Conservation (phyloP, 1,284 basidiomycete genomes). For the Phylloboletellus chloephorus region DNA sequence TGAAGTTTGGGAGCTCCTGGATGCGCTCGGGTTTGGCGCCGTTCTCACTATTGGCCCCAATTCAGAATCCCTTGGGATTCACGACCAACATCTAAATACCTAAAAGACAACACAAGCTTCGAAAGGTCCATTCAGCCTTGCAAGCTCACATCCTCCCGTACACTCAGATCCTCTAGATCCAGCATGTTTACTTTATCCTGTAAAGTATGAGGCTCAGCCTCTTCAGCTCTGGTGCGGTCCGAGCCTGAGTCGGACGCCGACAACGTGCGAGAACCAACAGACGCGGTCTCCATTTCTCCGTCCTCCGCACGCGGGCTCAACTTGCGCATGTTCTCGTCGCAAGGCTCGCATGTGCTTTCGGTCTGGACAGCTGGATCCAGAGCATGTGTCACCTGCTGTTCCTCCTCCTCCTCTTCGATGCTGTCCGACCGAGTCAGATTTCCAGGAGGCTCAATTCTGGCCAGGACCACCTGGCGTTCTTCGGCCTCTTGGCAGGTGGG, state of each 20-base stretch:
- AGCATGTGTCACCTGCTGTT: conserved; percentile 10
- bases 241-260: conserved; percentile 23
- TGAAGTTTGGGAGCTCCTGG: neutral
- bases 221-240: conserved; percentile 24
- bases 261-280: conserved; percentile 25
- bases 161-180: conserved; percentile 27
- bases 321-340: conserved; percentile 3
- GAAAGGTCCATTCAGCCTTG: conserved; percentile 4
- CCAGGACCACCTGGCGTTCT: conserved; percentile 19
- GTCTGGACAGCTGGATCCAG: conserved; percentile 4
- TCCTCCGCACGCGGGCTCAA: conserved; percentile 14
- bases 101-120: conserved; percentile 12
- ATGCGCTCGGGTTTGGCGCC: no score
- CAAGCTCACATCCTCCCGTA: conserved; percentile 16
- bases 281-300: conserved; percentile 20
- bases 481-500: conserved; percentile 10
- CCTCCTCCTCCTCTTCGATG: conserved; percentile 29
- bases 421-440: conserved; percentile 31
- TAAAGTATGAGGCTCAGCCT: conserved; percentile 23
- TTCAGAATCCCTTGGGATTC: no score
- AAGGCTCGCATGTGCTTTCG: conserved; percentile 5
- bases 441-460: conserved; percentile 24
- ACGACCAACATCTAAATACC: conserved; percentile 20
- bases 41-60: no score
- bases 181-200: conserved; percentile 26